A percentile compares a stretch with the other conserved stretches of the same genome.
Evolutionary conservation across 306 rosid genomes (phyloP).

Genomic region (Cucurbita moschata): DNA sequence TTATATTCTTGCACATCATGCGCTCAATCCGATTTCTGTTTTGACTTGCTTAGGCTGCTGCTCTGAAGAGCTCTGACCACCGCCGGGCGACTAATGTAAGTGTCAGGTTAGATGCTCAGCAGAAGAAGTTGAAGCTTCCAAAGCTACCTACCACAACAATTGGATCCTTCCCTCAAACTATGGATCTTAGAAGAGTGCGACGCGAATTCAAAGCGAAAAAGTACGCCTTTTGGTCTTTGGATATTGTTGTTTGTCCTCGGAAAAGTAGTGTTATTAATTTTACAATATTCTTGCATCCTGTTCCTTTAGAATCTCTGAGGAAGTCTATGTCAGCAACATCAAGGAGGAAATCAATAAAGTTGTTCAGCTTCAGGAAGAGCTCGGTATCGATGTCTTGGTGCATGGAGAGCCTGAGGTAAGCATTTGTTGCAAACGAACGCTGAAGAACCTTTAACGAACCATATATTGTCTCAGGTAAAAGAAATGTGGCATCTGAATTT

Average conservation of each 20-base stretch:
- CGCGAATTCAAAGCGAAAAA: conserved; percentile 70
- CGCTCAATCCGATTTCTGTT: not conserved
- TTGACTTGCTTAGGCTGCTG: conserved; percentile 46
- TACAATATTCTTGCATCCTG: not conserved
- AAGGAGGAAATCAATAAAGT: conserved; percentile 68
- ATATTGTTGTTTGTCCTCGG: not conserved
- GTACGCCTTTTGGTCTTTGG: conserved; percentile 16
- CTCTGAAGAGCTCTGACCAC: conserved; percentile 59
- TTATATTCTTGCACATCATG: not conserved
- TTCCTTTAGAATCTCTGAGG: conserved; percentile 48
- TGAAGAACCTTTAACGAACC: not conserved
- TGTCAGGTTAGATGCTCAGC: conserved; percentile 58
- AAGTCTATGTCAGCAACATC: conserved; percentile 40
- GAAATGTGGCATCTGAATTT: not conserved
- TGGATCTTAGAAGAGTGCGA: conserved; percentile 67
- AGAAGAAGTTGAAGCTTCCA: conserved; percentile 71
- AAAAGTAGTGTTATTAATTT: not conserved
- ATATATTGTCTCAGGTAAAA: not conserved
- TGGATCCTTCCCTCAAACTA: conserved; percentile 84
- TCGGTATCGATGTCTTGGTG: conserved; percentile 80
- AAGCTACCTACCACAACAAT: conserved; percentile 72
- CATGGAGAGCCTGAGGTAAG: conserved; percentile 89
- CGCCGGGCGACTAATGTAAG: conserved; percentile 51
- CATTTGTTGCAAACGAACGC: not conserved
- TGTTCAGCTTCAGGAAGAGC: conserved; percentile 75